Evolutionary conservation across 2,329 filamentous ascomycete species (phyloP), one percentile per base, ranked within the genome.

Genomic region (Phyllosticta capitalensis): DNA sequence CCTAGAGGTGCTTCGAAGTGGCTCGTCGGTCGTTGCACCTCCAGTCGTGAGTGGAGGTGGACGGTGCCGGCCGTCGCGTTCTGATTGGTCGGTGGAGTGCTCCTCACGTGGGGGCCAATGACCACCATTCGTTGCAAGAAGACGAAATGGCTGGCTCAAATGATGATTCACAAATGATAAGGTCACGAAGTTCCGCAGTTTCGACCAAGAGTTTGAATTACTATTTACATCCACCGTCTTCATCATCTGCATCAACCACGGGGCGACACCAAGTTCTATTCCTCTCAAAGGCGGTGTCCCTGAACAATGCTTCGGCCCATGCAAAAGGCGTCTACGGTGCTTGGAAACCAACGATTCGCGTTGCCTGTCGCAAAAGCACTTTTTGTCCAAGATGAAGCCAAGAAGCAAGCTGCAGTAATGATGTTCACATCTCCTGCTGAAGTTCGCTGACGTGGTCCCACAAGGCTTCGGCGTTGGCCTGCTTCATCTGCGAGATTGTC

Each of bases 381-480:
- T 45, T 45, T 45, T 45, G 38, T 45, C 38, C 38, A 45, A 45
- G 38, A 45, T 45, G 38, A 45, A n/a, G 14, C 38, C 14, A 45
- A 45, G 38, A 45, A 45, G 38, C 4, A 45, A 45, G 38, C 14
- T 52, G 19, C 22, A 19, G 50, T 22, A 52, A 52, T n/a, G 38
- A 45, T n/a, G 38, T 28, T 28, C 55, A 76, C 69, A 77, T 71
- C 26, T 67, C 65, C 58, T 70, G 63, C 64, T 76, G 72, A 21
- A 79, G 61, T 45, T 73, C 72, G 17, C 65, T 63, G 60, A 81
- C 74, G 58, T 73, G 71, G 30, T 73, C 69, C 64, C 77, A 79
- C 20, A 81, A 71, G 60, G 79, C 77, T 55, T 74, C 72, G 20
- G 78, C 73, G 51, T 72, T 70, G 38, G 77, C 64, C 57, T 68